Base-by-base conservation (phyloP, 495 filamentous ascomycete genomes). In the Aspergillus wentii region DNA sequence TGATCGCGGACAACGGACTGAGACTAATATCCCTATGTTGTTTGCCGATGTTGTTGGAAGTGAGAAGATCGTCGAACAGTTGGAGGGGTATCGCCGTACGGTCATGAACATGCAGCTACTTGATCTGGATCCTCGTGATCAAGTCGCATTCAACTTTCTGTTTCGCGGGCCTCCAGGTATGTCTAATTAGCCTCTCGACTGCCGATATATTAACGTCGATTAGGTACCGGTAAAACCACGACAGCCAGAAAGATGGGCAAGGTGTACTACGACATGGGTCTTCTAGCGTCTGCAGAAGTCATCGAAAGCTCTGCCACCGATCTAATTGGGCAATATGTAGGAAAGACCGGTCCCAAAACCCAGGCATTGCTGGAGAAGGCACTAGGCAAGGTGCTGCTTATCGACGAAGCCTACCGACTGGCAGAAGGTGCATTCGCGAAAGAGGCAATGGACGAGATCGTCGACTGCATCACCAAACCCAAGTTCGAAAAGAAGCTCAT, bases 391-490 rank as follows among this genome's bases (percentile, higher is more conserved):
- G 68, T 83, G 4, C 65, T 83, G 0, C 75, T 82, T 43, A 61
- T 82, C 13, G 78, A 82, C 45, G 78, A 82, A 54, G 78, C 78
- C 1, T 82, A 81, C 43, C 62, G 76, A 1, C 67, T 81, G 13
- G 68, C 51, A 2, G 69, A 74, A 4, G 69, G 64, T 0, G 49
- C 59, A 2, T 88, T 79, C 44, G 82, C 76, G 0, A 75, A 76
- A 34, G 85, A 88, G 51, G 85, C 83, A 1, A 77, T 87, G 52
- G 76, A 86, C 31, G 83, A 88, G 61, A 59, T 90, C 8, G 79
- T 85, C 0, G 80, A 86, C 54, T 76, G 66, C 28, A 61, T 85
- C 7, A 85, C 81, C 0, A 85, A 84, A 46, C 69, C 72, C 1
- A 61, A 60, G 17, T 92, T 77, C 48, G 45, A 52, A 5, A 65